Conservation (phyloP, 306 rosid genomes). For the Aeschynomene evenia region DNA sequence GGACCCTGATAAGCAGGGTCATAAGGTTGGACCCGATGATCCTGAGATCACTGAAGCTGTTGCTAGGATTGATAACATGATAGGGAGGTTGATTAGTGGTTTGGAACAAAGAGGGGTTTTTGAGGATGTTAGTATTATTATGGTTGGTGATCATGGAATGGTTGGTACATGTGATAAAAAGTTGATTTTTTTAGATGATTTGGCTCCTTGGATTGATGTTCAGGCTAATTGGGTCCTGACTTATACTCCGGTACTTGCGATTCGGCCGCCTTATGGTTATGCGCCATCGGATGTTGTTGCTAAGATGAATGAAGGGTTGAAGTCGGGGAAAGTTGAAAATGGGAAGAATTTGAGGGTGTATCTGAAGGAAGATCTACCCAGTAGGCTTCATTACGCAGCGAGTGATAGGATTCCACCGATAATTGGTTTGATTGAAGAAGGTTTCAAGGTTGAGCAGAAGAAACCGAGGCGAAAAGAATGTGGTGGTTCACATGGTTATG, state of each 20-base stretch:
- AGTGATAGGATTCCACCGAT: conserved; percentile 78
- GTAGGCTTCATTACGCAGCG: conserved; percentile 65
- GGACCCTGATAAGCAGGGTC: conserved; percentile 98
- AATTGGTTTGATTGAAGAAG: conserved; percentile 77
- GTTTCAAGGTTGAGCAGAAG: conserved; percentile 82
- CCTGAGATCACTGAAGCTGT: conserved; percentile 84
- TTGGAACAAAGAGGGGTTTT: conserved; percentile 78
- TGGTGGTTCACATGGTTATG: conserved; percentile 96
- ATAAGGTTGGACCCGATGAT: conserved; percentile 86
- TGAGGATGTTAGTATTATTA: conserved; percentile 77
- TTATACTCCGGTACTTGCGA: conserved; percentile 64
- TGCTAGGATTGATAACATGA: conserved; percentile 70
- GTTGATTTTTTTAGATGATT: conserved; percentile 67
- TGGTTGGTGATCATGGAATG: conserved; percentile 99
- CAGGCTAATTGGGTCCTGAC: conserved; percentile 65
- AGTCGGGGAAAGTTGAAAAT: conserved; percentile 75
- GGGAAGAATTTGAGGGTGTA: conserved; percentile 72
- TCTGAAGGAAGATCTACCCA: conserved; percentile 82
- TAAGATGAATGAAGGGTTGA: conserved; percentile 78
- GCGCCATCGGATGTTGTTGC: conserved; percentile 46
- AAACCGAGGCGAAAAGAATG: conserved; percentile 61
- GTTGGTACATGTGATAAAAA: conserved; percentile 96
- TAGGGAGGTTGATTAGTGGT: conserved; percentile 81
- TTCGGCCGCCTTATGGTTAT: conserved; percentile 61
- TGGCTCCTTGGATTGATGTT: conserved; percentile 72